Evolutionary conservation across 169 alveolate genomes (phyloP).

Genomic region (Eimeria necatrix): DNA sequence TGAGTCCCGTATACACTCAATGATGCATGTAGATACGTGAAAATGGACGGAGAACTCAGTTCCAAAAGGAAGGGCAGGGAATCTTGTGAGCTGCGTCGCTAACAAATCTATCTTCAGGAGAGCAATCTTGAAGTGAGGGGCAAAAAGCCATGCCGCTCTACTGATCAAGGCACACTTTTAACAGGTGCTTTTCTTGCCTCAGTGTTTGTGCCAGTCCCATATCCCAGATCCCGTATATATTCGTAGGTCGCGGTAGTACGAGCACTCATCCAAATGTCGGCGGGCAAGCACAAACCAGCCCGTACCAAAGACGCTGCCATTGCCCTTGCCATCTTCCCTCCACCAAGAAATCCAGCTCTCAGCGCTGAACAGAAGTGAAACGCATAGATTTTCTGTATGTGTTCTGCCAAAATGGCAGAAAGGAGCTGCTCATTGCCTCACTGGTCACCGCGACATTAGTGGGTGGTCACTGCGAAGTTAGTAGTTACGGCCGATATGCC

Average conservation of each 20-base stretch:
- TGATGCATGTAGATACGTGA: not conserved
- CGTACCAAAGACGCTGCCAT: slow-evolving; percentile 45
- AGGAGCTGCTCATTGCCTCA: too few relatives aligned
- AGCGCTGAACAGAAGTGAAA: not conserved
- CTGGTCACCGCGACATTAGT: too few relatives aligned
- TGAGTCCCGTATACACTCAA: not conserved
- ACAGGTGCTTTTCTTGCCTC: not conserved
- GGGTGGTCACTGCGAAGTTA: too few relatives aligned
- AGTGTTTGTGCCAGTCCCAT: not conserved
- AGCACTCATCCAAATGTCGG: slow-evolving; percentile 48
- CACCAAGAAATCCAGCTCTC: slow-evolving; percentile 32
- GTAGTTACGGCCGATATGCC: too few relatives aligned
- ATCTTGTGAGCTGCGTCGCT: not conserved
- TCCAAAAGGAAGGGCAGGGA: not conserved
- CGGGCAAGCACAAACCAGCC: slow-evolving; percentile 12
- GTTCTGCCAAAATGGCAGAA: too few relatives aligned
- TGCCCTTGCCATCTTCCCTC: slow-evolving; percentile 54
- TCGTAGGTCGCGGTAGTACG: slow-evolving; percentile 19
- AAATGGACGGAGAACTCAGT: not conserved
- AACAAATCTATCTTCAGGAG: not conserved
- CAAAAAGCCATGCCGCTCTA: not conserved
- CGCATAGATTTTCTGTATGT: too few relatives aligned
- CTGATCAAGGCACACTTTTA: not conserved
- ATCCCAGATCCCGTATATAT: slow-evolving; percentile 23
- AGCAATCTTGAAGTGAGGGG: not conserved